Evolutionary conservation across 2,329 filamentous ascomycete species (phyloP).

Genomic region (Ophiognomonia clavigignenti-juglandacearum): DNA sequence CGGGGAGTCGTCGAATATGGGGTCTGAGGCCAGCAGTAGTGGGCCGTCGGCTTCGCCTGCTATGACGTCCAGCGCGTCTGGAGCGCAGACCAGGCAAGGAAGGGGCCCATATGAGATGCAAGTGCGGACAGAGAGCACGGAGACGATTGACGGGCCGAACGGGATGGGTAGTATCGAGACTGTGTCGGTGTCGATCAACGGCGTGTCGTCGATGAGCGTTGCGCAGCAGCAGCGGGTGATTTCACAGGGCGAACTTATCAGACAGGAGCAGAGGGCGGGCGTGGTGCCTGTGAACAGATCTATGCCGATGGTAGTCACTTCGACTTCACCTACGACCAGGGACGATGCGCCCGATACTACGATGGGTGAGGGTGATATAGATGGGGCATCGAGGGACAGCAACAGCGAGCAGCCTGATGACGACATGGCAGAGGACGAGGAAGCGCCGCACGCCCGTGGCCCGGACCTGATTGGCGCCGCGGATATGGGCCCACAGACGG

Average conservation of each 20-base stretch:
- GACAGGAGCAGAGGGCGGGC: slow-evolving; percentile 81
- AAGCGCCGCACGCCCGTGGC: slow-evolving; percentile 76
- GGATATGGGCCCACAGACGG: slow-evolving; percentile 73
- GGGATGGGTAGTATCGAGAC: slow-evolving; percentile 77
- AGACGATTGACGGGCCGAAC: slow-evolving; percentile 77
- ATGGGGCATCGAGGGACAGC: slow-evolving; percentile 20
- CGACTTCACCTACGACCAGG: slow-evolving; percentile 16
- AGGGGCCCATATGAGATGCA: slow-evolving; percentile 52
- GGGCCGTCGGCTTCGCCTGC: slow-evolving; percentile 6
- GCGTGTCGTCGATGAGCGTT: slow-evolving; percentile 51
- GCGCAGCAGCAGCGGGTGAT: slow-evolving; percentile 45
- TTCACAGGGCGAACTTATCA: slow-evolving; percentile 77
- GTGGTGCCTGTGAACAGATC: slow-evolving; percentile 62
- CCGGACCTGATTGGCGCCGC: slow-evolving; percentile 80
- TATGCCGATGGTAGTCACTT: slow-evolving; percentile 22
- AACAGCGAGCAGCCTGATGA: slow-evolving; percentile 27
- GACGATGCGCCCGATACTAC: slow-evolving; percentile 16
- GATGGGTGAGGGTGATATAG: slow-evolving; percentile 18
- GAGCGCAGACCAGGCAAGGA: slow-evolving; percentile 21
- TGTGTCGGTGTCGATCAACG: slow-evolving; percentile 71
- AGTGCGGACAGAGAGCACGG: slow-evolving; percentile 67
- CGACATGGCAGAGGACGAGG: slow-evolving; percentile 48
- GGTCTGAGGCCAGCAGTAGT: slow-evolving; percentile 9
- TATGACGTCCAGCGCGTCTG: neutral
- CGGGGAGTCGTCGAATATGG: slow-evolving; percentile 11